phyloP scores from a whole-genome alignment of 306 rosid genomes.

The Myrica gale region DNA sequence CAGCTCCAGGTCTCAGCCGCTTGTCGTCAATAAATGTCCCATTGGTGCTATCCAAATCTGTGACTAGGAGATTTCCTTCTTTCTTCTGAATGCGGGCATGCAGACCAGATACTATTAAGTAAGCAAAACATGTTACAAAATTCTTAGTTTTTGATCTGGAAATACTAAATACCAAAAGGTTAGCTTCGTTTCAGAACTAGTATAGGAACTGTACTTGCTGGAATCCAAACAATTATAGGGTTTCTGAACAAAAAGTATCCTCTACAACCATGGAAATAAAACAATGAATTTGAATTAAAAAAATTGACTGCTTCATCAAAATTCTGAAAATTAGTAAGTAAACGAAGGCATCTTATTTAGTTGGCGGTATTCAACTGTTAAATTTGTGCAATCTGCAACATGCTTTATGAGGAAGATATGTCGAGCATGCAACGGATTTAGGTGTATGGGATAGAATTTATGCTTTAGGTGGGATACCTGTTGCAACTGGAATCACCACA shows the following conservation, averaged over 20 bases:
- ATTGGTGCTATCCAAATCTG: conserved; percentile 91
- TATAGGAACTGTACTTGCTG: background rate
- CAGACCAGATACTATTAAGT: conserved; percentile 56
- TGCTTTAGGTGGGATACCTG: conserved; percentile 50
- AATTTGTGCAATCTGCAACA: background rate
- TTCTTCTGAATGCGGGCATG: conserved; percentile 76
- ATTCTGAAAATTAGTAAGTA: background rate
- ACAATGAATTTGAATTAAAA: too few species aligned
- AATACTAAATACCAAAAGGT: background rate
- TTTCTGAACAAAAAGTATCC: too few species aligned
- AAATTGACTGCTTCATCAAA: too few species aligned
- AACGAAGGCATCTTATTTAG: conserved; percentile 2
- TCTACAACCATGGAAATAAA: too few species aligned
- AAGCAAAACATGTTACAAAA: background rate
- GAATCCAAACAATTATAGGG: background rate
- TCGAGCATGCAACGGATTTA: too few species aligned
- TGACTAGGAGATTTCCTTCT: conserved; percentile 63
- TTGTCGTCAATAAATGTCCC: conserved; percentile 80
- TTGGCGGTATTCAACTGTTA: background rate
- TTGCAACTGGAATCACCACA: conserved; percentile 81
- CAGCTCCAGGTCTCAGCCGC: conserved; percentile 70
- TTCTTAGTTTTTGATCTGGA: background rate
- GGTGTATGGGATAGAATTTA: background rate
- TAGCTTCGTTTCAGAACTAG: background rate
- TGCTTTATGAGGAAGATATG: background rate